Evolutionary conservation across 2,329 filamentous ascomycete species (phyloP).

Genomic region (Phyllosticta citribraziliensis): DNA sequence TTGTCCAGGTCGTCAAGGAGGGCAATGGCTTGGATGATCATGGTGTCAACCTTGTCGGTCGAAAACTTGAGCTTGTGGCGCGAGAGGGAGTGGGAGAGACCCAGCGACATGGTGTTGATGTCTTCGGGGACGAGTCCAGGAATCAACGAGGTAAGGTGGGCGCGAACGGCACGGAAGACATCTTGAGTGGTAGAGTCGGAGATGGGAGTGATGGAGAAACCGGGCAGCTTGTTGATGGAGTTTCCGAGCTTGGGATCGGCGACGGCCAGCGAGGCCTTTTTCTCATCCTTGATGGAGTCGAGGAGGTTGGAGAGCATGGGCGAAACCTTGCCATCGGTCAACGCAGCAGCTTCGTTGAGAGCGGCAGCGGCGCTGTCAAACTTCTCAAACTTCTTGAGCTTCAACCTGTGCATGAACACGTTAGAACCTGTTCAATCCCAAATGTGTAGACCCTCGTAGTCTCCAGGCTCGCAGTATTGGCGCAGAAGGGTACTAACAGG

Average conservation of each 20-base stretch:
- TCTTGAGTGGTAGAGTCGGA: conserved; percentile 76
- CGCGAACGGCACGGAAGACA: conserved; percentile 87
- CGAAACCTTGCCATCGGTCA: conserved; percentile 92
- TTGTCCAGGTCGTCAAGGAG: conserved; percentile 94
- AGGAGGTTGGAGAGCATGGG: conserved; percentile 74
- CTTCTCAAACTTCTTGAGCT: conserved; percentile 94
- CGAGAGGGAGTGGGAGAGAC: conserved; percentile 83
- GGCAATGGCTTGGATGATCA: conserved; percentile 93
- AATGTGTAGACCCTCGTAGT: neutral
- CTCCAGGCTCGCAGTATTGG: neutral
- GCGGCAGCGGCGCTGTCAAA: conserved; percentile 89
- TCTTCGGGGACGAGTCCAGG: conserved; percentile 78
- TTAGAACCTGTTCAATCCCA: neutral
- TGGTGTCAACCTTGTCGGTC: conserved; percentile 96
- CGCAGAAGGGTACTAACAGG: conserved; percentile 54
- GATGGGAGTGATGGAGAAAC: conserved; percentile 74
- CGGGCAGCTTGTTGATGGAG: conserved; percentile 84
- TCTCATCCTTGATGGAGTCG: conserved; percentile 88
- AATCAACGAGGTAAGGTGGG: conserved; percentile 81
- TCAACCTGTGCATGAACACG: conserved; percentile 49
- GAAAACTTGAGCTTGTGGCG: conserved; percentile 98
- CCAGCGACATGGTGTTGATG: conserved; percentile 87
- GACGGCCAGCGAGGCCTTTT: conserved; percentile 90
- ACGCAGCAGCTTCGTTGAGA: conserved; percentile 76
- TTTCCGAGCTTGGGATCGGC: conserved; percentile 85